Evolutionary conservation across 305 asterid species (phyloP).

Genomic region (Fraxinus baroniana): DNA sequence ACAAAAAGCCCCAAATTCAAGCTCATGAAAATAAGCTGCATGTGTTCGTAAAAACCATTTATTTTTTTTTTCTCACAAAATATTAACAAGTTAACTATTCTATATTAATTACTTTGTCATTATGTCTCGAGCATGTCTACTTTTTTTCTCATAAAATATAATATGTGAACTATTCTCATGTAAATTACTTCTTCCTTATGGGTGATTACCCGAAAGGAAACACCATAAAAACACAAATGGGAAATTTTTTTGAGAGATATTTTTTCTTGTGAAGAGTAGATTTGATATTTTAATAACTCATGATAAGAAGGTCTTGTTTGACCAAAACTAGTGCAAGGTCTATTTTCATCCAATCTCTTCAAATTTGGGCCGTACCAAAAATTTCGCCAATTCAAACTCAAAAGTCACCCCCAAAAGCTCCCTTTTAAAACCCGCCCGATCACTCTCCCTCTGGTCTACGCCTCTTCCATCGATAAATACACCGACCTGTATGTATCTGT

Average conservation of each 20-base stretch:
- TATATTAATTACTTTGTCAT: not conserved
- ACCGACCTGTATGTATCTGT: not conserved
- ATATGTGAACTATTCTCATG: not conserved
- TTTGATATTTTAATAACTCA: not conserved
- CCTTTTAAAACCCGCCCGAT: slow-evolving; percentile 22
- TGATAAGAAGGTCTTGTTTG: not conserved
- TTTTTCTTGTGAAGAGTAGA: not conserved
- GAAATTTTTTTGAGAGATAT: not conserved
- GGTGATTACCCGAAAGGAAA: not conserved
- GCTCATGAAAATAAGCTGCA: not conserved
- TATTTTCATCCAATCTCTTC: not conserved
- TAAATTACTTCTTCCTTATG: too few species aligned
- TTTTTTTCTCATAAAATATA: not conserved
- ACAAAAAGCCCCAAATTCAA: too few species aligned
- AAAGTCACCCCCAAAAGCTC: not conserved
- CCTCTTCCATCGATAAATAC: not conserved
- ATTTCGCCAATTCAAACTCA: slow-evolving; percentile 12
- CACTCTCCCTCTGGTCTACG: not conserved
- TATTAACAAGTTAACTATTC: not conserved
- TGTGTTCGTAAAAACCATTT: not conserved
- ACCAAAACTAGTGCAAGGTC: not conserved
- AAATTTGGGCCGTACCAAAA: not conserved
- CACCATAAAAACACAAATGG: not conserved
- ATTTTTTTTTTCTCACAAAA: not conserved
- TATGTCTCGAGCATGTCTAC: not conserved